Base-by-base conservation (phyloP, 2,329 filamentous ascomycete genomes). In the Trichophyton simii region DNA sequence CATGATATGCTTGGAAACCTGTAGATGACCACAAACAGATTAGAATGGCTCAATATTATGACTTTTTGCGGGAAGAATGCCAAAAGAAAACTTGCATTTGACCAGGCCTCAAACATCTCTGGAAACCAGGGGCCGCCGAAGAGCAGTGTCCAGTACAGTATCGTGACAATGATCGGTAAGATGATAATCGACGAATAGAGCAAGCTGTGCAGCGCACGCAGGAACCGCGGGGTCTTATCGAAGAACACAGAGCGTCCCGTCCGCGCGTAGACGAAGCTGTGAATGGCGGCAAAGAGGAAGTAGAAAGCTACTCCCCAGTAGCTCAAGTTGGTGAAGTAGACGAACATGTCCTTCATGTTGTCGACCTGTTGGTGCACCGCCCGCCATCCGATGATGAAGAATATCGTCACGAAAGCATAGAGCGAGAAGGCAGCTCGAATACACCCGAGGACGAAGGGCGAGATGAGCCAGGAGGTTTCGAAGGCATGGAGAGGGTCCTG, bases 291-390 rank as follows among this genome's bases (percentile, higher is more conserved):
- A 68, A 86, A 76, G 61, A 85, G 78, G 71, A 87, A 86, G 78
- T 95, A 95, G 76, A 91, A 92, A 25, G 82, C 85, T 41, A 92
- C 75, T 1, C 88, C 88, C 88, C 88, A 94, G 79, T 87, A 94
- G 8, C 87, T 89, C 62, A 94, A 77, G 68, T 85, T 79, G 31
- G 90, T 95, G 77, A 95, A 95, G 79, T 84, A 95, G 68, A 85
- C 89, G 77, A 95, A 94, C 54, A 80, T 81, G 54, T 78, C 73
- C 59, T 78, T 75, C 28, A 82, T 80, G 0, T 68, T 69, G 38
- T 69, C 65, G 69, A 79, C 80, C 57, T 80, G 64, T 38, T 73
- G 71, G 70, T 83, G 79, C n/a, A 78, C 75, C 68, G 84, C 84
- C 63, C 82, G 75, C 79, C 82, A 88, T 63, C 78, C 84, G 70